A percentile compares a stretch with the other conserved stretches of the same genome.
phyloP scores from a whole-genome alignment of 202 grass and related monocot genomes.

The Miscanthus sacchariflorus region DNA sequence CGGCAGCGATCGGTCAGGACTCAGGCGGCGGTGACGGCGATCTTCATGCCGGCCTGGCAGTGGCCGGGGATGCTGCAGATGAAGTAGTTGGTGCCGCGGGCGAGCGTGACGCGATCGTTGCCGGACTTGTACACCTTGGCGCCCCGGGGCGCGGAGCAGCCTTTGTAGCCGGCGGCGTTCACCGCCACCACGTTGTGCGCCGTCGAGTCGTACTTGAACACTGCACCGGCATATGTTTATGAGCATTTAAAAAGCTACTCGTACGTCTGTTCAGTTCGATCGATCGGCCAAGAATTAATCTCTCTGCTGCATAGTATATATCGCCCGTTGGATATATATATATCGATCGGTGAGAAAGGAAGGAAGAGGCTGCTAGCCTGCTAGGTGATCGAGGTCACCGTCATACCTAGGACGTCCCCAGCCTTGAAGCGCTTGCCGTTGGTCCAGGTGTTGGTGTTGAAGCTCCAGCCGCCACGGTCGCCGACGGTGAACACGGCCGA shows the following conservation, averaged over 20 bases:
- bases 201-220: slow-evolving; percentile 69
- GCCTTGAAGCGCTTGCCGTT: slow-evolving; percentile 80
- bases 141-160: slow-evolving; percentile 47
- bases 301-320: no score
- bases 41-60: slow-evolving; percentile 82
- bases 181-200: slow-evolving; percentile 68
- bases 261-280: no score
- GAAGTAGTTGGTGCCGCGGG: slow-evolving; percentile 71
- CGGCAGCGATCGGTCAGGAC: neutral
- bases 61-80: slow-evolving; percentile 73
- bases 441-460: slow-evolving; percentile 60
- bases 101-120: slow-evolving; percentile 61
- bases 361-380: no score
- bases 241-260: no score
- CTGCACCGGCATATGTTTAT: slow-evolving; percentile 20
- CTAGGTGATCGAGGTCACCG: neutral
- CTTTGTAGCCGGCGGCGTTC: slow-evolving; percentile 58
- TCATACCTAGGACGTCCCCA: slow-evolving; percentile 66
- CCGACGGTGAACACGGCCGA: slow-evolving; percentile 77
- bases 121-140: slow-evolving; percentile 58
- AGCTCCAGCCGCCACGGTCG: slow-evolving; percentile 66
- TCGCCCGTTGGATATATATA: no score
- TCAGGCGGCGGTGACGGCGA: slow-evolving; percentile 59
- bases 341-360: no score
- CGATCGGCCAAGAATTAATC: no score